phyloP scores from a whole-genome alignment of 2,329 filamentous ascomycete genomes.

The Ceratocystis diversiconidia region DNA sequence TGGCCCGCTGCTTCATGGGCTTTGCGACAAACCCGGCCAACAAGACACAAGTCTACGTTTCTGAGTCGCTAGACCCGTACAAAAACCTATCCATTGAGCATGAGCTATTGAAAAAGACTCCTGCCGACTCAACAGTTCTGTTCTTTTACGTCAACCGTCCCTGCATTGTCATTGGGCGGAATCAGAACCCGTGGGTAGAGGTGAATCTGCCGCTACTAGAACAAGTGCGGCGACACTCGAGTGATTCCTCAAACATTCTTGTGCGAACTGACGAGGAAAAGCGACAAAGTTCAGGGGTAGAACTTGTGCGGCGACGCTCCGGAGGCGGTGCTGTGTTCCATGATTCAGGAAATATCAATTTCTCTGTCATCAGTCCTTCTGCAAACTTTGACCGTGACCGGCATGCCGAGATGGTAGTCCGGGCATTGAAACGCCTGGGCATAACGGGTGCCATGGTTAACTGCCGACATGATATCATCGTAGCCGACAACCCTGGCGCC shows the following conservation, averaged over 20 bases:
- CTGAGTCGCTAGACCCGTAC: conserved; percentile 57
- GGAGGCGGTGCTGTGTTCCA: conserved; percentile 93
- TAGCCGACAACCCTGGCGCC: conserved; percentile 32
- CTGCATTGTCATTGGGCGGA: conserved; percentile 81
- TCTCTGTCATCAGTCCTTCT: conserved; percentile 75
- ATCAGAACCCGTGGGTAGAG: conserved; percentile 96
- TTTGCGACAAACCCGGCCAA: conserved; percentile 31
- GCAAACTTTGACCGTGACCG: conserved; percentile 65
- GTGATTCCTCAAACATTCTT: background rate
- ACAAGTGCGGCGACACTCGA: background rate
- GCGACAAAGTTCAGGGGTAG: conserved; percentile 25
- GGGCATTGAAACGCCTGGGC: conserved; percentile 53
- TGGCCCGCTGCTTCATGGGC: conserved; percentile 24
- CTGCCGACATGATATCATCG: conserved; percentile 81
- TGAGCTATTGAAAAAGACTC: conserved; percentile 62
- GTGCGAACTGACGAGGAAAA: conserved; percentile 19
- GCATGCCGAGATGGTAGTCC: conserved; percentile 84
- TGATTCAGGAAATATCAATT: conserved; percentile 86
- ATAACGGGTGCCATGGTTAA: conserved; percentile 58
- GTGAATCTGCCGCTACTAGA: conserved; percentile 54
- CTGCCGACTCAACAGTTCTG: conserved; percentile 58
- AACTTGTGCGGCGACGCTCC: conserved; percentile 67
- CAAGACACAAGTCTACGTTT: conserved; percentile 55
- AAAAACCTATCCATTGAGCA: conserved; percentile 92
- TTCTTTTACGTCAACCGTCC: conserved; percentile 82